These are phyloP conservation scores for Talaromyces borbonicus DNA, from an alignment of 495 filamentous ascomycete species.

Conservation along the genomic window DNA sequence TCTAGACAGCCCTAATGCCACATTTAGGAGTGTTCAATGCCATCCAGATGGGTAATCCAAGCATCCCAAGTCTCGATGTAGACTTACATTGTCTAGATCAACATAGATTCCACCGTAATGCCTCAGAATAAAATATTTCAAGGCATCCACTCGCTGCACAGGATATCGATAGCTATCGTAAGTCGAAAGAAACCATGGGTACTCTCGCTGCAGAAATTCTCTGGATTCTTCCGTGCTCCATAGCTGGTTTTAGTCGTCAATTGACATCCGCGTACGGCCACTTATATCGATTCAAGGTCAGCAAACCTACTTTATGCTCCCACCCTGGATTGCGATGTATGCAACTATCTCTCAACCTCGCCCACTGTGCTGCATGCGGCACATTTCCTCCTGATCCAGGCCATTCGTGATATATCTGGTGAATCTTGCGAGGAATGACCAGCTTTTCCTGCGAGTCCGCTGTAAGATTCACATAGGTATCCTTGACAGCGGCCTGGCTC, in stretches of 20 bases:
- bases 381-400: conserved; percentile 2
- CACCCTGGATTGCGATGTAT: conserved; percentile 6
- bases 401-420: conserved; percentile 10
- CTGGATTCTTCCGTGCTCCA: conserved; percentile 55
- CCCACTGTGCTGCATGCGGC: conserved; percentile 6
- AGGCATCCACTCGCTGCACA: conserved; percentile 62
- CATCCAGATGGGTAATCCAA: background rate
- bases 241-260: conserved; percentile 29
- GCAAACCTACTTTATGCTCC: conserved; percentile 6
- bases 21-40: background rate
- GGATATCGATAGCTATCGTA: conserved; percentile 55
- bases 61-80: background rate
- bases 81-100: conserved; percentile 45
- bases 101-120: conserved; percentile 66
- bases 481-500: background rate
- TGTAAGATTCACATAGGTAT: background rate
- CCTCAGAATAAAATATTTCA: conserved; percentile 59
- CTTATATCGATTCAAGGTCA: background rate
- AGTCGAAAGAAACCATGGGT: conserved; percentile 61
- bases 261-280: no score
- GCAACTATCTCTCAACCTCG: conserved; percentile 4
- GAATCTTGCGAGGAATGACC: conserved; percentile 5
- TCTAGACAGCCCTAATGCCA: conserved; percentile 11
- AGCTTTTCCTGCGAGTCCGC: background rate
- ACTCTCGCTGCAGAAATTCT: conserved; percentile 49